Evolutionary conservation across 1,284 basidiomycete genomes (phyloP), one percentile per base, ranked within the genome.

Genomic region (Tilletia caries): DNA sequence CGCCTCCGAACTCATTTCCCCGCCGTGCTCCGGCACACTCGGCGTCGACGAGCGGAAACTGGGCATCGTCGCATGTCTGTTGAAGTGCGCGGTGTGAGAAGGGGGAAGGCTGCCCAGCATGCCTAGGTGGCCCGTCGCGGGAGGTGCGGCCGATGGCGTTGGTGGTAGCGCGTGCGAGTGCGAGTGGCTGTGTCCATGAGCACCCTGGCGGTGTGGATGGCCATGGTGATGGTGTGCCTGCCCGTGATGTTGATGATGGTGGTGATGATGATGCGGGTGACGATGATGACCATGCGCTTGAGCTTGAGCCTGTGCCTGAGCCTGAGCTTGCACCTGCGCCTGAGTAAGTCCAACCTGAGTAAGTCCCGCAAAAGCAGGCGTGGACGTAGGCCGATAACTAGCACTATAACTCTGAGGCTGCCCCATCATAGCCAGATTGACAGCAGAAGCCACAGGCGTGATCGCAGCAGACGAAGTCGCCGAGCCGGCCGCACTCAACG

Each of bases 1-100:
- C 6, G 67, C 70, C 29, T 67, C 72, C 25, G 67, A 66, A 41
- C 67, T 71, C 78, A 79, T 79, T 48, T 79, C 78, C 27, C 75
- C 78, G 25, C 78, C 78, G 60, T 79, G 72, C 69, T 79, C 78
- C 13, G 78, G 78, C 20, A 79, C 78, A 37, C 71, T 72, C 0
- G 78, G 78, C 29, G 78, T 79, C 0, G 71, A 66, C 12, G 70
- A 77, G 1, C 78, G 73, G 18, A 74, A 73, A 43, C 69, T 70
- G 0, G 75, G 75, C 75, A 75, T 75, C 29, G 75, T 77, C 27
- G 75, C 70, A 52, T 79, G 78, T 18, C 77, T 71, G 1, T 74
- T 73, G 20, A 66, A 60, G 0, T 71, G 70, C 13, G 64, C 66
- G 0, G 65, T 48, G 29, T 58, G 64, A 62, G 71, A 70, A 41